Evolutionary conservation across 2,329 filamentous ascomycete species (phyloP), one percentile per base, ranked within the genome.

Genomic region (Trichoderma sp.): DNA sequence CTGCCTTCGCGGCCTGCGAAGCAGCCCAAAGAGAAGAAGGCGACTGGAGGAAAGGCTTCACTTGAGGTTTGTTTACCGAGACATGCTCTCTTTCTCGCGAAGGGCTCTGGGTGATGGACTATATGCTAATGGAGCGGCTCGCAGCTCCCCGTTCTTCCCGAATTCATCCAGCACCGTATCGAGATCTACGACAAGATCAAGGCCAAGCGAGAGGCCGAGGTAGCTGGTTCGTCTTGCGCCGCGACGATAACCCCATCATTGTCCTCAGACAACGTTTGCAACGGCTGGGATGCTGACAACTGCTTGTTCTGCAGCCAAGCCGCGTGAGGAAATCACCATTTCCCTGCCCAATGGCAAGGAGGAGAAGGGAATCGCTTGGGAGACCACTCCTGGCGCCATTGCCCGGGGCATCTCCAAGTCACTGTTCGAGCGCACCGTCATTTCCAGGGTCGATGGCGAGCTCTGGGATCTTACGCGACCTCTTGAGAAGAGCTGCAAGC

Each of bases 381-480:
- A 96, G 81, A 97, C 93, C 70, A 96, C 93, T 17, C 95, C 95
- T 6, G 89, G 84, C 51, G 84, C 89, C 72, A 88, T 97, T 78
- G 87, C 87, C 68, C 90, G 86, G 79, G 86, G 83, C 73, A 97
- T 93, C 77, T 93, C 83, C 79, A 97, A 90, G 86, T 95, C 88
- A 75, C 85, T 90, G 72, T 91, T 87, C 80, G 92, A 92, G 83
- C 91, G 89, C 80, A 93, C 88, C 52, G 91, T 99, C 67, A 90
- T 99, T 73, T 89, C 94, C 51, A 88, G 88, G 74, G 85, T 98
- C 44, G 89, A 98, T 72, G 92, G 90, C 63, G 83, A 87, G 73
- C 82, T 98, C 12, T 99, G 94, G 95, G 95, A 99, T 80, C 81
- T 99, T 69, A 92, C 94, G 74, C 84, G 95, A 63, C 94, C 94